phyloP scores from a whole-genome alignment of 305 asterid genomes.

The Andrographis paniculata region DNA sequence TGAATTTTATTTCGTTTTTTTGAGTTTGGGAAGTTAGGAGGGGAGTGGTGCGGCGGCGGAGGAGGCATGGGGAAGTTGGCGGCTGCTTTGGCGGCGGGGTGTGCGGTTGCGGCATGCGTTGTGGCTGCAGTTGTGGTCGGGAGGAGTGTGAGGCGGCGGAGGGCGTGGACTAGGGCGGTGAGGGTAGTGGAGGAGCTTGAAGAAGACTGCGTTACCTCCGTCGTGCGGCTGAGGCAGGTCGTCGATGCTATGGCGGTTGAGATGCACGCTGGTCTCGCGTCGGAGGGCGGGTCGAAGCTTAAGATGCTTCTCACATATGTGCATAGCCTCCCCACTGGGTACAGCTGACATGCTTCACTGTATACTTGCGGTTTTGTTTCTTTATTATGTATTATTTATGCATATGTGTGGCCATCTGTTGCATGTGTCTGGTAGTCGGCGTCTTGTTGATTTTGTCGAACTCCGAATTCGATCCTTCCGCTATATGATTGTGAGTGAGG shows the following conservation, averaged over 20 bases:
- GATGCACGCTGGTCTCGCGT: conserved; percentile 96
- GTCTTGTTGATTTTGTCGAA: background rate
- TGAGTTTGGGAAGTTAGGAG: background rate
- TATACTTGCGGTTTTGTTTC: background rate
- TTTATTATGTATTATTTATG: background rate
- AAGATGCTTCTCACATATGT: conserved; percentile 86
- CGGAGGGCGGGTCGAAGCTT: conserved; percentile 92
- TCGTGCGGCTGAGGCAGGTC: conserved; percentile 68
- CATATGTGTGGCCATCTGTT: background rate
- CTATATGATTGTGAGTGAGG: background rate
- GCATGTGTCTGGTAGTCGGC: background rate
- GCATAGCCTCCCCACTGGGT: conserved; percentile 80
- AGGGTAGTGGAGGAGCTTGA: conserved; percentile 70
- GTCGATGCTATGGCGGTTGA: conserved; percentile 95
- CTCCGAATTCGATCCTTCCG: background rate
- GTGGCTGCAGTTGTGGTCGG: conserved; percentile 59
- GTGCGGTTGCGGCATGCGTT: conserved; percentile 68
- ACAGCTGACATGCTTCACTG: conserved; percentile 16
- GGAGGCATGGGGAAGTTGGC: conserved; percentile 61
- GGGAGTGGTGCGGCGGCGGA: too few species aligned
- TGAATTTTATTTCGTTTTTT: background rate
- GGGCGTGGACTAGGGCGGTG: conserved; percentile 61
- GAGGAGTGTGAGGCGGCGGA: conserved; percentile 42
- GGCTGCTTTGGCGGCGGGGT: conserved; percentile 55
- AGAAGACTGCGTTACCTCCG: conserved; percentile 60